These are phyloP conservation scores for Hymenoscyphus infarciens DNA, from an alignment of 2,329 filamentous ascomycete genomes.

Conservation along the genomic window DNA sequence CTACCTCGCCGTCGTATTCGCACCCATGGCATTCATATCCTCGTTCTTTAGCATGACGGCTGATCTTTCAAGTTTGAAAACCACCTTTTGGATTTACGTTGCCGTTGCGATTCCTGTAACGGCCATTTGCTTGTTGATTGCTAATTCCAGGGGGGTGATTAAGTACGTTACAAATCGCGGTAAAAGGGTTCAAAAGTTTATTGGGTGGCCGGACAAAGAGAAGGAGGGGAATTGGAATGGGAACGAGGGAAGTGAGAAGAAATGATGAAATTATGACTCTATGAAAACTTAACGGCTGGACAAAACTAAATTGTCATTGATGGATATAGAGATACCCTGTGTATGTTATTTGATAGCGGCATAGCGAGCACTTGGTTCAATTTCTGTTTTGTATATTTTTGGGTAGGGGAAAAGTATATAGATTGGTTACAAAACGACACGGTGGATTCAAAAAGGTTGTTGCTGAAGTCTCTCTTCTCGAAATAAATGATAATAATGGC, in stretches of 20 bases:
- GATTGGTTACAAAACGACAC: no score
- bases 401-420: no score
- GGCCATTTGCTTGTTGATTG: constrained; percentile 4
- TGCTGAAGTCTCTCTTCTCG: no score
- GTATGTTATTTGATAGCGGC: not conserved
- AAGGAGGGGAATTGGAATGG: not conserved
- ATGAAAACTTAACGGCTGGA: not conserved
- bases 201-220: not conserved
- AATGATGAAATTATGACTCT: not conserved
- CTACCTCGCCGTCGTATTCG: constrained; percentile 10
- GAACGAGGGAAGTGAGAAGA: not conserved
- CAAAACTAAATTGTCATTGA: no score
- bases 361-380: not conserved
- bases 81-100: constrained; percentile 11
- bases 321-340: not conserved
- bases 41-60: constrained; percentile 10
- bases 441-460: no score
- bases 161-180: not conserved
- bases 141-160: not conserved
- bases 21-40: constrained; percentile 10
- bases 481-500: no score
- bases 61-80: not conserved
- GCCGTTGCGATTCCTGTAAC: constrained; percentile 8
- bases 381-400: not conserved
- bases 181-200: not conserved